Evolutionary conservation across 1,284 basidiomycete genomes (phyloP).

Genomic region (Trametes versicolor): DNA sequence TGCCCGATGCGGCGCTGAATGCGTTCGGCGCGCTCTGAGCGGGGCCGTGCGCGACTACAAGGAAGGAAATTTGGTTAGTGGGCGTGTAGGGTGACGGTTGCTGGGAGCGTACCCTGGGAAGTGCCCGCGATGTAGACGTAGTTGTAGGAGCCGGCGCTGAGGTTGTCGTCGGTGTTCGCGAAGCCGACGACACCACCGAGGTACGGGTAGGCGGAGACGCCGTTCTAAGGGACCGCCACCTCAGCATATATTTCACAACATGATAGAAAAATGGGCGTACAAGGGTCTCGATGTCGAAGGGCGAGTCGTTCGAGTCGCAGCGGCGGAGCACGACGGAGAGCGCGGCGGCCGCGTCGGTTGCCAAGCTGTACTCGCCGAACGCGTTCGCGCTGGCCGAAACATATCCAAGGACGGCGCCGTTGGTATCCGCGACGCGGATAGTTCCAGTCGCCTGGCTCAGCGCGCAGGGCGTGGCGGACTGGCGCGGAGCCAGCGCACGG

Average conservation of each 20-base stretch:
- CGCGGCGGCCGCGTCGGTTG: constrained; percentile 24
- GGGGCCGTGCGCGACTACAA: constrained; percentile 29
- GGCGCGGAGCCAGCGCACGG: constrained; percentile 28
- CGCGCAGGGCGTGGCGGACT: constrained; percentile 24
- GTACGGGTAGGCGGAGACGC: constrained; percentile 28
- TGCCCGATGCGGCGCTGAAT: constrained; percentile 30
- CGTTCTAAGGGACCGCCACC: constrained; percentile 30
- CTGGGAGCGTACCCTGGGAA: constrained; percentile 24
- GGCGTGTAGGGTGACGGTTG: not conserved
- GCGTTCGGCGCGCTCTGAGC: constrained; percentile 30
- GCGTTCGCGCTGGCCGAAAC: constrained; percentile 28
- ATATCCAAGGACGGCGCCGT: constrained; percentile 16
- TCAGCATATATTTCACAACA: not conserved
- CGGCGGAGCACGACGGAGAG: constrained; percentile 30
- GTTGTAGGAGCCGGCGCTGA: constrained; percentile 28
- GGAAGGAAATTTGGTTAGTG: not conserved
- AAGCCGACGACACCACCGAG: constrained; percentile 36
- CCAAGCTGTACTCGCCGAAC: constrained; percentile 38
- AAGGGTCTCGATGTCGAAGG: constrained; percentile 26
- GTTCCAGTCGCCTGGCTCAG: constrained; percentile 29
- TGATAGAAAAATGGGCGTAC: not conserved
- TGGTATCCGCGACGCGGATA: constrained; percentile 24
- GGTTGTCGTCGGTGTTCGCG: constrained; percentile 22
- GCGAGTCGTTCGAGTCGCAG: constrained; percentile 10
- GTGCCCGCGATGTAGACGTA: constrained; percentile 38